Evolutionary conservation across 805 yeast genomes (phyloP), one percentile per base, ranked within the genome.

Genomic region (Candida stauntonica): DNA sequence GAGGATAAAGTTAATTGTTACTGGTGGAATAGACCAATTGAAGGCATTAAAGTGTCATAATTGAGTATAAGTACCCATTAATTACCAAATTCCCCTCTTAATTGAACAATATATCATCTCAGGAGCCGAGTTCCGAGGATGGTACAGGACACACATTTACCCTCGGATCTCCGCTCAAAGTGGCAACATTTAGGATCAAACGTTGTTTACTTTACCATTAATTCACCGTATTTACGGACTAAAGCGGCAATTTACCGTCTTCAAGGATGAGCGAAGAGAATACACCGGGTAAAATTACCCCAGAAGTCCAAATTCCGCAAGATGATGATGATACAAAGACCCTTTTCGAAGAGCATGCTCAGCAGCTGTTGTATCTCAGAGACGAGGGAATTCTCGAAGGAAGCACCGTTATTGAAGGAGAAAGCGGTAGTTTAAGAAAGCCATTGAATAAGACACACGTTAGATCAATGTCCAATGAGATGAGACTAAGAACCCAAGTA

Each of bases 401-500:
- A 9, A 39, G 53, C 20, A 53, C 60, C 3, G 48, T 53, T 3
- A 37, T 46, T 29, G 56, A 54, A 26, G 57, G 57, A 5, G 48
- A 54, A 14, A 12, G 8, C 9, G 38, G 31, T 2, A 33, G 29
- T 11, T 20, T 39, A 8, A 46, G 36, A n/a, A 35, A 30, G n/a
- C 42, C 46, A 1, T 29, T 38, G 16, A 26, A 14, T 13, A 17
- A 9, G n/a, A 13, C 36, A 7, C 56, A 55, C 31, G 32, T 29
- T 20, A 44, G 55, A 41, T 52, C 58, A 3, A 38, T 46, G 17
- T 60, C 62, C 7, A 57, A 59, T 21, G 62, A 59, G 31, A 52
- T 47, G 16, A 60, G 67, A n/a, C 52, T 69, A 43, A 65, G 69
- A 32, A 67, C 81, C 1, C 81, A 87, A 36, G 57, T 82, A 23